Percentiles rank a stretch among this genome's conserved stretches.
These are phyloP conservation scores for Oropetium thomaeum DNA, from an alignment of 176 grass and related monocot genomes.

Conservation along the genomic window DNA sequence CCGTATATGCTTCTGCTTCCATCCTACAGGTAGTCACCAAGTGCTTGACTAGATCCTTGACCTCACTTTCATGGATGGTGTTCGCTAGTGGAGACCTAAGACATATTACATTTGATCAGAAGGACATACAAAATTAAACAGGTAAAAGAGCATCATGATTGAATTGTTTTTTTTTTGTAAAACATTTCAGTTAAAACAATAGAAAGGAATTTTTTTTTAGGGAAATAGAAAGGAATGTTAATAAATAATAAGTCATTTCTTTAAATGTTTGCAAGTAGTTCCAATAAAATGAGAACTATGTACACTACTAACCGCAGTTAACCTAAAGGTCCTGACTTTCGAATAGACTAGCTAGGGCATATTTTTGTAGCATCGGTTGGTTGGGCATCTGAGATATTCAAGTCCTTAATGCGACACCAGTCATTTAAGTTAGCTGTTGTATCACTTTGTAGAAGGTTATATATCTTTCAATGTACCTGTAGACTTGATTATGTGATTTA, in stretches of 20 bases:
- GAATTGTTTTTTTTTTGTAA: background rate
- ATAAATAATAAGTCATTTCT: too few species aligned
- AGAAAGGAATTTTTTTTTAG: background rate
- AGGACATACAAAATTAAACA: constrained; percentile 16
- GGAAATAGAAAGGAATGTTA: background rate
- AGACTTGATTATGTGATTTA: constrained; percentile 26
- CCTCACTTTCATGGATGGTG: constrained; percentile 44
- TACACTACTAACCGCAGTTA: background rate
- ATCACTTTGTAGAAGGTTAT: constrained; percentile 8
- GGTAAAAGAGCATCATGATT: constrained; percentile 27
- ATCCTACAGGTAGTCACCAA: constrained; percentile 46
- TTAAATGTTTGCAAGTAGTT: constrained; percentile 4
- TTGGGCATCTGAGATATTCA: background rate
- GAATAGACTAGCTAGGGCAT: background rate
- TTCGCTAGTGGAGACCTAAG: constrained; percentile 68
- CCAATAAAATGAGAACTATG: background rate
- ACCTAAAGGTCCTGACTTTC: background rate
- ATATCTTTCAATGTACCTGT: constrained; percentile 35
- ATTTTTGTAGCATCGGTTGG: background rate
- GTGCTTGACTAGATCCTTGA: constrained; percentile 45
- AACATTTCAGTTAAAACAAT: background rate
- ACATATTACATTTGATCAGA: constrained; percentile 21
- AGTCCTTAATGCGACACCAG: background rate
- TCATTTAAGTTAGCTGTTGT: constrained; percentile 5
- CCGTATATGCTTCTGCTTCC: background rate